Evolutionary conservation across 805 yeast genomes (phyloP), one percentile per base, ranked within the genome.

Genomic region (Candida qinlingensis): DNA sequence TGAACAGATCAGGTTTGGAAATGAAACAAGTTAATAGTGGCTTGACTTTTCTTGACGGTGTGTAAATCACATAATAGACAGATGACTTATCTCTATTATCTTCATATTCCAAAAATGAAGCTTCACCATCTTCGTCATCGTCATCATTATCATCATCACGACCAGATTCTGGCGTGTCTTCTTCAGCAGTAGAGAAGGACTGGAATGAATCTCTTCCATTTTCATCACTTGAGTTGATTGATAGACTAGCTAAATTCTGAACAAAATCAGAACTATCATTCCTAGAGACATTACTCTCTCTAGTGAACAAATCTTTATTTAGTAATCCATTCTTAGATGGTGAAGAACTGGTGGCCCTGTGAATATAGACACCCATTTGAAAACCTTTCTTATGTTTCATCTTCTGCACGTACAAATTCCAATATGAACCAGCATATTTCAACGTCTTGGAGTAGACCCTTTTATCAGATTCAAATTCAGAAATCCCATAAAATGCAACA

Each of bases 371-470:
- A 6, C 83, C 83, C 58, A 79, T 70, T 51, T 79, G 82, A 50
- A 60, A 71, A 4, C 74, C 70, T 47, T 70, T 66, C 48, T 71
- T 70, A 41, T 65, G 62, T 26, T 67, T 65, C 37, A 72, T 71
- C 53, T 76, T 78, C 49, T 79, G 83, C 33, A 77, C 63, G 56
- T 79, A 79, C 7, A 79, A 59, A 52, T 76, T 77, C 83, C 83
- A 79, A 54, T 73, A 76, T 9, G 82, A 76, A 0, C 83, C 83
- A n/a, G 81, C 81, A 55, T 77, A 78, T 81, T 82, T 78, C 34
- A 76, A 65, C 0, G 80, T 72, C 49, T 73, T 71, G 8, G 78
- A 74, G 54, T 78, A 78, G 1, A 75, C 74, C 39, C 82, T 62
- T 54, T 70, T 73, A 13, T 72, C 77, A 1, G 73, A 67, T 12